A percentile compares a stretch with the other conserved stretches of the same genome.
These are phyloP conservation scores for Tolypocladium endophyticum DNA, from an alignment of 2,329 filamentous ascomycete species.

Conservation along the genomic window DNA sequence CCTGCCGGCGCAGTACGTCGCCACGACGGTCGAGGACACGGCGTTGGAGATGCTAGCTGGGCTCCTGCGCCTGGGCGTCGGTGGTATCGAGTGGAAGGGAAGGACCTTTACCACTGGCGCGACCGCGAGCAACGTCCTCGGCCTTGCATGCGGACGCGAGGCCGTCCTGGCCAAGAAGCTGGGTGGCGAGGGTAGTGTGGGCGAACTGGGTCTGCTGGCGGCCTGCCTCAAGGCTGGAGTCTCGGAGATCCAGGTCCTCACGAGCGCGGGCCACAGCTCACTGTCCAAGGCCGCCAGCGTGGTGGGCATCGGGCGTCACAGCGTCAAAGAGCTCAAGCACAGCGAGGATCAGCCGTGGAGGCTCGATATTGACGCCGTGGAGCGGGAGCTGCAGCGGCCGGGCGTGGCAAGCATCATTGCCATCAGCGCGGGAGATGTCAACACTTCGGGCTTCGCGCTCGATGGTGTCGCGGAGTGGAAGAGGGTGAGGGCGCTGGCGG, in stretches of 20 bases:
- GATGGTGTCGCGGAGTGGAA: constrained; percentile 49
- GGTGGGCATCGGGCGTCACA: constrained; percentile 63
- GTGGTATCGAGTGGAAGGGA: constrained; percentile 43
- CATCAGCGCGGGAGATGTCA: constrained; percentile 82
- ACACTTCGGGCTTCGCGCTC: constrained; percentile 69
- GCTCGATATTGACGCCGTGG: constrained; percentile 57
- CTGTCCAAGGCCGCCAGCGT: constrained; percentile 74
- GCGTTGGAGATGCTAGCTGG: constrained; percentile 60
- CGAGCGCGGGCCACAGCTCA: constrained; percentile 75
- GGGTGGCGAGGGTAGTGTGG: constrained; percentile 34
- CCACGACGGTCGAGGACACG: constrained; percentile 65
- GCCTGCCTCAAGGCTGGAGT: constrained; percentile 57
- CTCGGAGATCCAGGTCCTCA: constrained; percentile 63
- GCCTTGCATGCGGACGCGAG: constrained; percentile 58
- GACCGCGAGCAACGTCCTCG: constrained; percentile 74
- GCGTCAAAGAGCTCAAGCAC: constrained; percentile 50
- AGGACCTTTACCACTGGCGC: constrained; percentile 48
- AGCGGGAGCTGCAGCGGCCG: constrained; percentile 40
- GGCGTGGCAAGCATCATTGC: constrained; percentile 63
- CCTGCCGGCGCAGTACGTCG: constrained; percentile 62
- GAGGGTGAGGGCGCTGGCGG: constrained; percentile 57
- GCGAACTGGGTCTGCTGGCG: constrained; percentile 56
- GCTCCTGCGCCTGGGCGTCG: constrained; percentile 44
- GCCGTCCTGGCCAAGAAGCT: constrained; percentile 36
- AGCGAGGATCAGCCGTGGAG: constrained; percentile 50